A percentile compares a stretch with the other conserved stretches of the same genome.
Conservation (phyloP, 352 stramenopile genomes). For the Elongisporangium undulatum region DNA sequence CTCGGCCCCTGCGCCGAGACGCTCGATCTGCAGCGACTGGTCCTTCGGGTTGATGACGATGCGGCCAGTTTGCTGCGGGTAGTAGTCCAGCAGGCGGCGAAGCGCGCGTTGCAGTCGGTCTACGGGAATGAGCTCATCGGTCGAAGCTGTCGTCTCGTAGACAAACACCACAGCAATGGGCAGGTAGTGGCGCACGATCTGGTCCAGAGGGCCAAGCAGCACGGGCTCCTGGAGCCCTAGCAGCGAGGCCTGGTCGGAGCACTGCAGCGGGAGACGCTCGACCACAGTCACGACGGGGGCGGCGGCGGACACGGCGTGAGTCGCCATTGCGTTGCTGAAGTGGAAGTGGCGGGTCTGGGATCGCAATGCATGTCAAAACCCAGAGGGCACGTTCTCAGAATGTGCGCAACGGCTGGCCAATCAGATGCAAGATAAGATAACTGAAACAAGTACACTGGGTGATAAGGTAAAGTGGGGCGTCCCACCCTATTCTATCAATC, state of each 20-base stretch:
- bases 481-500: not conserved
- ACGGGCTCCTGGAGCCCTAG: constrained; percentile 5
- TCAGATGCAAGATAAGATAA: not conserved
- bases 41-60: not conserved
- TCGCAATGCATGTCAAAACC: not conserved
- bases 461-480: not conserved
- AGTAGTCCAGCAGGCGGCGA: not conserved
- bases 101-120: not conserved
- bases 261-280: not conserved
- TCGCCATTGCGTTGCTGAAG: not conserved
- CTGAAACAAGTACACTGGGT: not conserved
- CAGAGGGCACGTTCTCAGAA: not conserved
- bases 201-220: constrained; percentile 15
- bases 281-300: not conserved
- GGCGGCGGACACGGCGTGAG: not conserved
- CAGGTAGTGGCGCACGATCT: constrained; percentile 10
- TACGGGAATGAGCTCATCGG: constrained; percentile 1
- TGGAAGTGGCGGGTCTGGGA: not conserved
- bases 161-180: constrained; percentile 16
- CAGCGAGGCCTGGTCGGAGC: not conserved
- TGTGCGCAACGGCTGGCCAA: not conserved
- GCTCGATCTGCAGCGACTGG: constrained; percentile 2
- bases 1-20: not conserved
- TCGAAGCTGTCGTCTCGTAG: constrained; percentile 3
- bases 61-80: not conserved